Evolutionary conservation across 495 filamentous ascomycete genomes (phyloP), one percentile per base, ranked within the genome.

Genomic region (Penicillium bialowiezense): DNA sequence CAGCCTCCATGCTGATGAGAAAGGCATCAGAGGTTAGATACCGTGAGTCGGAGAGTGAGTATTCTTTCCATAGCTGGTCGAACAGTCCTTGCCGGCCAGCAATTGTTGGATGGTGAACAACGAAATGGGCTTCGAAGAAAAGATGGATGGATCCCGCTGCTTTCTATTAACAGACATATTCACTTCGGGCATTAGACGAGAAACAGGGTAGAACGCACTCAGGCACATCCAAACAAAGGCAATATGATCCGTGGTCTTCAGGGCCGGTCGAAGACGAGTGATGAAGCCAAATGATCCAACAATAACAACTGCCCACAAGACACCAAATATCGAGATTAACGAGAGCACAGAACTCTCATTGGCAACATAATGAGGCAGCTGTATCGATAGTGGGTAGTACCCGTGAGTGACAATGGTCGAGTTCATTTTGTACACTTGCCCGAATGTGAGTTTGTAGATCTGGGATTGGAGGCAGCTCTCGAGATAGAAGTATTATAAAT

Each of bases 1-100:
- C 75, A 20, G 75, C 75, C 71, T 95, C 89, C 66, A 92, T 85
- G 60, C 79, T 83, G 5, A 91, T 64, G 54, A 90, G 83, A 63
- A 92, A 91, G 2, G 79, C 68, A 55, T 93, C 81, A 2, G 74
- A 75, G 5, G 79, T 84, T 44, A 91, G 65, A 47, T 92, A 91
- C 18, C 88, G 78, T 29, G 86, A 89, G 62, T 92, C 88, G 8
- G 86, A 88, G 15, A 84, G 72, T 10, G 85, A 72, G 70, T 92
- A 92, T 60, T 90, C 88, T 57, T 91, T 91, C 88, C 88, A 91
- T 15, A 91, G 71, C 60, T 91, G 86, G 0, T 81, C 82, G 35
- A 88, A 78, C 1, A 90, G 52, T 28, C 73, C 68, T 52, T 76
- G 72, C 36, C 55, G 61, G 13, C 64, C 55, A 6, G 67, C 64